Evolutionary conservation across 176 grass and related monocot genomes (phyloP).

Genomic region (Stipa capillata): DNA sequence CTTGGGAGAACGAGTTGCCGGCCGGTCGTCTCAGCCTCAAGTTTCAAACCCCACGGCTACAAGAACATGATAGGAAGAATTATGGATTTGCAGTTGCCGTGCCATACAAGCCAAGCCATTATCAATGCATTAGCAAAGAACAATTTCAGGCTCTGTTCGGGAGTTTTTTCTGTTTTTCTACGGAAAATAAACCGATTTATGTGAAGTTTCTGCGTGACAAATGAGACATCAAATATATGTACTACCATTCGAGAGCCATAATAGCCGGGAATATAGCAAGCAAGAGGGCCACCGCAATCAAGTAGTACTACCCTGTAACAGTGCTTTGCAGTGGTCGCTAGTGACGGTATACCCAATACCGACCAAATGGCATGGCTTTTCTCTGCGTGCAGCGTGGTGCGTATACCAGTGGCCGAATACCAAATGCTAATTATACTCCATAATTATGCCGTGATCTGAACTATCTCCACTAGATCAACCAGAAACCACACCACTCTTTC

Average conservation of each 20-base stretch:
- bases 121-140: background rate
- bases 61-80: background rate
- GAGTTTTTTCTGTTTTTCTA: too few species aligned
- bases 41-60: slow-evolving; percentile 13
- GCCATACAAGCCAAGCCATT: background rate
- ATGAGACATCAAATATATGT: too few species aligned
- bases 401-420: background rate
- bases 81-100: background rate
- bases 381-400: background rate
- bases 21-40: background rate
- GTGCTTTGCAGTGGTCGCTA: background rate
- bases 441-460: slow-evolving; percentile 7
- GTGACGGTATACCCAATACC: slow-evolving; percentile 5
- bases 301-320: background rate
- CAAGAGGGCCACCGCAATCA: slow-evolving; percentile 2
- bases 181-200: too few species aligned
- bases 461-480: background rate
- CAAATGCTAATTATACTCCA: background rate
- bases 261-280: slow-evolving; percentile 9
- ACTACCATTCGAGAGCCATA: slow-evolving; percentile 10
- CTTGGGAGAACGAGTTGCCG: background rate
- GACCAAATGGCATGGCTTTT: slow-evolving; percentile 17
- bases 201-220: too few species aligned
- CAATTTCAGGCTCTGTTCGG: too few species aligned
- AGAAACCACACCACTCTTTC: background rate